These are phyloP conservation scores for Crinitomyces ghanaensis DNA, from an alignment of 805 yeast species.

Conservation along the genomic window DNA sequence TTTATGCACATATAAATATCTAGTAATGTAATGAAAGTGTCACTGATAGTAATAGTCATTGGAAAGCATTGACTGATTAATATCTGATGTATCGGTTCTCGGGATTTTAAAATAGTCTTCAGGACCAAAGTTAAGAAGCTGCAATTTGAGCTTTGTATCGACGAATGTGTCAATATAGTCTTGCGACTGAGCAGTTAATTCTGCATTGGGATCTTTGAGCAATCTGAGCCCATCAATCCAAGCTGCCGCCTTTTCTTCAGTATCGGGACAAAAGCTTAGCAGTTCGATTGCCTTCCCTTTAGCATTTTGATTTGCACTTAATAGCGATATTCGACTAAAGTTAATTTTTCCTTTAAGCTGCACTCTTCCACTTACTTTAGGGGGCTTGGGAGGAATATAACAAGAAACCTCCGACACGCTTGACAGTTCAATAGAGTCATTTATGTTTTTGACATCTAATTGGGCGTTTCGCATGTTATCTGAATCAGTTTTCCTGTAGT, in stretches of 20 bases:
- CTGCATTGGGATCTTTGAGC: slow-evolving; percentile 29
- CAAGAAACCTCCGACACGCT: no score
- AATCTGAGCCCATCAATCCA: slow-evolving; percentile 73
- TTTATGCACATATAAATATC: no score
- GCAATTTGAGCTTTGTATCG: slow-evolving; percentile 38
- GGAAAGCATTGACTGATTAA: slow-evolving; percentile 6
- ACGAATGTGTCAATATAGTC: slow-evolving; percentile 35
- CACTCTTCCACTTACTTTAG: no score
- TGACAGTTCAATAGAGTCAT: no score
- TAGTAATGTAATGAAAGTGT: background rate
- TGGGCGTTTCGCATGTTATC: no score
- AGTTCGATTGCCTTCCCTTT: slow-evolving; percentile 29
- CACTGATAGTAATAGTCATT: slow-evolving; percentile 16
- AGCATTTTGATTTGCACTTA: no score
- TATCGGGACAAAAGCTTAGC: slow-evolving; percentile 57
- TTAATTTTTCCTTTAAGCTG: no score
- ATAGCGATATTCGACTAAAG: no score
- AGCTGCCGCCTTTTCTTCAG: slow-evolving; percentile 51
- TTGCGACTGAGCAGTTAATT: slow-evolving; percentile 36
- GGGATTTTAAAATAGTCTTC: slow-evolving; percentile 15
- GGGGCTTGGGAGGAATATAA: no score
- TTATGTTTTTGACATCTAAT: no score
- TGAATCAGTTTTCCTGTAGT: no score
- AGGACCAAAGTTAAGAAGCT: slow-evolving; percentile 33
- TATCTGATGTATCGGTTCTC: slow-evolving; percentile 3